Base-by-base conservation (phyloP, 2,329 filamentous ascomycete species). In the Arthrobotrys sinensis region DNA sequence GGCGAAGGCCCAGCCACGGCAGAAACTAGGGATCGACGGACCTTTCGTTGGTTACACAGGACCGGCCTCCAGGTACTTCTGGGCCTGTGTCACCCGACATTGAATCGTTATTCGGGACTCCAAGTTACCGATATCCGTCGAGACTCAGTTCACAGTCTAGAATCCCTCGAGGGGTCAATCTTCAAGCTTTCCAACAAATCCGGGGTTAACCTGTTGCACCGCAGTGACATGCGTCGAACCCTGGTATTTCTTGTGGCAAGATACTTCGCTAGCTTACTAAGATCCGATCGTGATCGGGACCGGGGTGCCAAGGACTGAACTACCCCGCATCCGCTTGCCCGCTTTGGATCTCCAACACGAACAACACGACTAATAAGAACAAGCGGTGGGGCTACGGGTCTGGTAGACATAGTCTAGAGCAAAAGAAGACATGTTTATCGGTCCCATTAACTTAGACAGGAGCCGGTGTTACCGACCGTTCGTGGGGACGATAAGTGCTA, bases 241-340 rank as follows among this genome's bases (percentile, higher is more conserved):
- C 55, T 12, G 16, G 55, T 11, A 43, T 43, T 60, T 43, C 55
- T 5, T 60, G 4, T 60, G 55, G 34, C 34, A 28, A 43, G 32
- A 38, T 57, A 16, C n/a, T 40, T 48, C 53, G 53, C 53, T 43
- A 43, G 14, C 32, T 24, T 1, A 7, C 12, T 28, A 60, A 60
- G 55, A 43, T 43, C 36, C 19, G 55, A 60, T 60, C 52, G 16
- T 21, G 32, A 60, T 60, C 36, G 34, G 50, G 19, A 52, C 21
- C 14, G n/a, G n/a, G 12, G 16, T 11, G 55, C 55, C 55, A 60
- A 60, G 55, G 28, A 38, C n/a, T 57, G 1, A 11, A 4, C 16
- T 43, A 60, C 36, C 36, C 55, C 55, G 34, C 32, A 57, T 14
- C 32, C 32, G 55, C 36, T 38, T 57, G 32, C 52, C 55, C 19